Evolutionary conservation across 176 grass and related monocot genomes (phyloP).

Genomic region (Aegilops tauschii): DNA sequence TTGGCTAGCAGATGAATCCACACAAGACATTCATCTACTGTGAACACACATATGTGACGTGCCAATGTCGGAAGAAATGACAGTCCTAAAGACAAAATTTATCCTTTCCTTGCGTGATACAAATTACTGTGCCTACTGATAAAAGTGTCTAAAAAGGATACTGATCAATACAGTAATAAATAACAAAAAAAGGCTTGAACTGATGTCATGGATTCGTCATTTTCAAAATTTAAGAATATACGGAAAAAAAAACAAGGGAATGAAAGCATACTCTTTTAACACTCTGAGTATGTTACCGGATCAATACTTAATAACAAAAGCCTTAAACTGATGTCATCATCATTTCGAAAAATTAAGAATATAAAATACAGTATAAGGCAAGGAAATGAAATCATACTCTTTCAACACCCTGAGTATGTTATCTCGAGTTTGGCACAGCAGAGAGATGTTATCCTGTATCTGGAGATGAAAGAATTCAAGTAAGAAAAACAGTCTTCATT

Average conservation of each 20-base stretch:
- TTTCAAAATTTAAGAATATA: conserved; percentile 15
- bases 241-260: not conserved
- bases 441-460: conserved; percentile 82
- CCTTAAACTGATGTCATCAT: not conserved
- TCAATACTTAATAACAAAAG: too few relatives aligned
- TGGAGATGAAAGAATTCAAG: conserved; percentile 24
- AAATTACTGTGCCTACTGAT: not conserved
- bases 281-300: conserved; percentile 68
- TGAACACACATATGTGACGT: not conserved
- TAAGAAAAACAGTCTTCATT: not conserved
- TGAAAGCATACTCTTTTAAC: conserved; percentile 75
- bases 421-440: conserved; percentile 83
- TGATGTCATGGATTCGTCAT: not conserved
- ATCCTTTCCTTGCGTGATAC: not conserved
- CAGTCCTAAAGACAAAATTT: not conserved
- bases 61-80: not conserved
- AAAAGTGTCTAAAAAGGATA: not conserved
- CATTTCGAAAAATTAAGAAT: conserved; percentile 14
- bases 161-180: not conserved
- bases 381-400: conserved; percentile 60
- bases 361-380: not conserved
- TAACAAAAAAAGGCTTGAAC: conserved; percentile 12
- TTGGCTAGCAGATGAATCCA: not conserved
- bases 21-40: not conserved
- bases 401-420: conserved; percentile 81